Evolutionary conservation across 495 filamentous ascomycete genomes (phyloP).

Genomic region (Sabuloglossum arenarium): DNA sequence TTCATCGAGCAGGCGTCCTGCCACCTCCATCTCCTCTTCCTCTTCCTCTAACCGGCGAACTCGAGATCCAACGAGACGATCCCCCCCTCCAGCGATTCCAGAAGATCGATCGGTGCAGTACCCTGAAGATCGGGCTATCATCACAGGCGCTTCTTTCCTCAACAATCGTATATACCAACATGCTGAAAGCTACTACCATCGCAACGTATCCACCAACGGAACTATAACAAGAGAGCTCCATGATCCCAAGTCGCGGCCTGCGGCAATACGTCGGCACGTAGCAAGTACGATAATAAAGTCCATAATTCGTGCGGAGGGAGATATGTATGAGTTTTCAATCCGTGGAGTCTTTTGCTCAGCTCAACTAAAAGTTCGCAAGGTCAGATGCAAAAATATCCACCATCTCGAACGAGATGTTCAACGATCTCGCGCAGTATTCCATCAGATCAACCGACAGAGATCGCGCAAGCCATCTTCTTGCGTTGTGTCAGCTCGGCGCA

Average conservation of each 20-base stretch:
- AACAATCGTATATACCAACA: neutral
- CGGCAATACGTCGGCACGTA: neutral
- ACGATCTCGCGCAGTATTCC: too few species aligned
- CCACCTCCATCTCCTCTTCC: too few species aligned
- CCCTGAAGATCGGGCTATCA: neutral
- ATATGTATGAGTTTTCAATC: neutral
- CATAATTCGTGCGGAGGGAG: neutral
- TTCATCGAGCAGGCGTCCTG: too few species aligned
- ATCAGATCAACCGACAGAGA: too few species aligned
- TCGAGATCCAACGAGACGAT: too few species aligned
- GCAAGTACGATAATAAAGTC: neutral
- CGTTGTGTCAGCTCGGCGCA: too few species aligned
- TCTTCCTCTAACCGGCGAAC: too few species aligned
- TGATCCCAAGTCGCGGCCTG: neutral
- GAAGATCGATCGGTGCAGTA: too few species aligned
- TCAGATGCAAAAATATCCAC: too few species aligned
- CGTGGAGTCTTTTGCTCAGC: neutral
- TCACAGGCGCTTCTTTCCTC: neutral
- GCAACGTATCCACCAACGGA: neutral
- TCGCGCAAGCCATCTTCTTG: too few species aligned
- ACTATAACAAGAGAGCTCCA: neutral
- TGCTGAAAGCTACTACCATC: neutral
- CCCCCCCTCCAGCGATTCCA: too few species aligned
- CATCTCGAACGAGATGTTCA: too few species aligned
- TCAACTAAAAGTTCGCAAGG: neutral